Percentiles rank a stretch among this genome's conserved stretches.
Evolutionary conservation across 345 rosid genomes (phyloP).

Genomic region (Cardamine resedifolia): DNA sequence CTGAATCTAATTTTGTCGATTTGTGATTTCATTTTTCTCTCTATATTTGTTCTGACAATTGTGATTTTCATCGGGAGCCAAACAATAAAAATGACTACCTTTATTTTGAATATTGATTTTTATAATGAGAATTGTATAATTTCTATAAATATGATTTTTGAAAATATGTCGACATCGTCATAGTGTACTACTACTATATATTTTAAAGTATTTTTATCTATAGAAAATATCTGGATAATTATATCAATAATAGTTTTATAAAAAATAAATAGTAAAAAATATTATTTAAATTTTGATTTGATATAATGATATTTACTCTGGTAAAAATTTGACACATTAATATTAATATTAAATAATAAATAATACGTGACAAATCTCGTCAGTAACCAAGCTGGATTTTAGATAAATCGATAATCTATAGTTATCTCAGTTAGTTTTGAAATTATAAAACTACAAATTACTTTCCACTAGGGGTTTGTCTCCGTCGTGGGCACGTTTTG

Average conservation of each 20-base stretch:
- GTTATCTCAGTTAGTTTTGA: background rate
- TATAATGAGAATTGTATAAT: no score
- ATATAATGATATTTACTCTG: background rate
- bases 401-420: background rate
- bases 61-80: no score
- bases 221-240: no score
- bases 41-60: constrained; percentile 5
- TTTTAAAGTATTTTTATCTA: no score
- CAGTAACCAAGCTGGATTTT: background rate
- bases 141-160: no score
- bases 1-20: constrained; percentile 32
- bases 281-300: no score
- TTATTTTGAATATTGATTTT: background rate
- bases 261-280: no score
- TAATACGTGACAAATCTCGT: background rate
- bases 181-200: background rate
- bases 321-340: background rate
- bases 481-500: constrained; percentile 32
- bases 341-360: no score
- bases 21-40: constrained; percentile 6
- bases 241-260: no score
- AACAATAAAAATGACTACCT: no score
- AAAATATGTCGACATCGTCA: background rate
- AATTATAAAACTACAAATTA: background rate
- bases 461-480: constrained; percentile 12